These are phyloP conservation scores for Pugionium cornutum DNA, from an alignment of 345 rosid species.

Conservation along the genomic window DNA sequence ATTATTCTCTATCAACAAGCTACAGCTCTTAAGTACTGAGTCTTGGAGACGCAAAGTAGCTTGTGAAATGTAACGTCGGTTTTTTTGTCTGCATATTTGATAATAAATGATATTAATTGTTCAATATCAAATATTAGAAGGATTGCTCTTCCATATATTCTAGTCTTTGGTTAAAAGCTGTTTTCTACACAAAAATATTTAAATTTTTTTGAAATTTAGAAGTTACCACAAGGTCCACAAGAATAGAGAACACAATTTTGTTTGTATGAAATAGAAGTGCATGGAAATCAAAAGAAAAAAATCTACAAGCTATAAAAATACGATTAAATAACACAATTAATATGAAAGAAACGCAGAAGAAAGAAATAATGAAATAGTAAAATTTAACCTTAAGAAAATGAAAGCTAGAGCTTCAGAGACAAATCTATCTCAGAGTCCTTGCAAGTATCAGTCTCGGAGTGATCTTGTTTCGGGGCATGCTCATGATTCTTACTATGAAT, in stretches of 20 bases:
- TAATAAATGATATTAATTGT: conserved; percentile 1
- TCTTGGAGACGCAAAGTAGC: conserved; percentile 5
- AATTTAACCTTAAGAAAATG: background rate
- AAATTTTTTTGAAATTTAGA: conserved; percentile 1
- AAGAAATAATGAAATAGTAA: conserved; percentile 3
- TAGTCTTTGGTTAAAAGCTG: conserved; percentile 19
- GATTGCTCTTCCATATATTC: conserved; percentile 10
- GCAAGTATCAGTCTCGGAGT: conserved; percentile 14
- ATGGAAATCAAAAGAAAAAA: too few relatives aligned
- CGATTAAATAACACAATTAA: conserved; percentile 8
- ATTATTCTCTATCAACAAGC: background rate
- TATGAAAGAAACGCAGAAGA: conserved; percentile 13
- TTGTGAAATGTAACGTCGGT: background rate
- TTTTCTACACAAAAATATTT: conserved; percentile 14
- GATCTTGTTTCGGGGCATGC: conserved; percentile 14
- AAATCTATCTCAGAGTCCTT: conserved; percentile 36
- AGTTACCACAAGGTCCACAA: background rate
- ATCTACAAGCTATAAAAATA: background rate
- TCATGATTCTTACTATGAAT: background rate
- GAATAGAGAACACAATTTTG: background rate
- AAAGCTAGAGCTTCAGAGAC: conserved; percentile 36
- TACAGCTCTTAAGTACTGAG: background rate
- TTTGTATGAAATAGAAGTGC: too few relatives aligned
- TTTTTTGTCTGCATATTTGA: conserved; percentile 1
- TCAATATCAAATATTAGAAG: conserved; percentile 6